A percentile compares a stretch with the other conserved stretches of the same genome.
Evolutionary conservation across 2,329 filamentous ascomycete genomes (phyloP).

Genomic region (Metarhizium guizhouense): DNA sequence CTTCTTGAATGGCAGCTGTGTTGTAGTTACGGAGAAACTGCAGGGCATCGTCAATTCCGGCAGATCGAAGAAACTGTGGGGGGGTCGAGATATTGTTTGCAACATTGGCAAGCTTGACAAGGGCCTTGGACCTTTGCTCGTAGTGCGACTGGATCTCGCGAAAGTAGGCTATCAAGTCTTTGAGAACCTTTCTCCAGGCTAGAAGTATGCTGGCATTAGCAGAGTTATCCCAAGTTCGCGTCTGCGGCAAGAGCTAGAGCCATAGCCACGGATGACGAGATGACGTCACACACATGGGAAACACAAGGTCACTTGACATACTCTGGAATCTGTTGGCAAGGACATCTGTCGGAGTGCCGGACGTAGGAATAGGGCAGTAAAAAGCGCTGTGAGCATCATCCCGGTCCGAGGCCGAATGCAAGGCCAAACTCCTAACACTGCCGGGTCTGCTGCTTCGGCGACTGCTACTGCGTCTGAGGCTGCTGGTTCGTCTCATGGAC

Average conservation of each 20-base stretch:
- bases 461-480: conserved; percentile 71
- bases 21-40: conserved; percentile 76
- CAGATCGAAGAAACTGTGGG: conserved; percentile 65
- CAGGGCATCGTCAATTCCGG: conserved; percentile 81
- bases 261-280: not conserved
- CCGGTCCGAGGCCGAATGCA: conserved; percentile 60
- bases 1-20: conserved; percentile 67
- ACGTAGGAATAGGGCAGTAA: conserved; percentile 80
- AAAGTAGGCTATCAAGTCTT: conserved; percentile 90
- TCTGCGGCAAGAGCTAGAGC: not conserved
- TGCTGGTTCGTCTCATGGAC: conserved; percentile 65
- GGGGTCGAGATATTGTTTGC: conserved; percentile 74
- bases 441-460: conserved; percentile 75
- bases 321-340: conserved; percentile 84
- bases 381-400: conserved; percentile 76
- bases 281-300: not conserved
- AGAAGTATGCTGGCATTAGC: conserved; percentile 2
- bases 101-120: conserved; percentile 74
- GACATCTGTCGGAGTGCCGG: conserved; percentile 78
- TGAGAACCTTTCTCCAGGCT: conserved; percentile 94
- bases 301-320: conserved; percentile 30
- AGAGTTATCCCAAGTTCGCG: not conserved
- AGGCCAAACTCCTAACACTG: conserved; percentile 71
- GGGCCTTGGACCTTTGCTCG: conserved; percentile 72
- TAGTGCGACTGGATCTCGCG: conserved; percentile 85